Base-by-base conservation (phyloP, 352 stramenopile species). In the Phytophthora niederhauseri region DNA sequence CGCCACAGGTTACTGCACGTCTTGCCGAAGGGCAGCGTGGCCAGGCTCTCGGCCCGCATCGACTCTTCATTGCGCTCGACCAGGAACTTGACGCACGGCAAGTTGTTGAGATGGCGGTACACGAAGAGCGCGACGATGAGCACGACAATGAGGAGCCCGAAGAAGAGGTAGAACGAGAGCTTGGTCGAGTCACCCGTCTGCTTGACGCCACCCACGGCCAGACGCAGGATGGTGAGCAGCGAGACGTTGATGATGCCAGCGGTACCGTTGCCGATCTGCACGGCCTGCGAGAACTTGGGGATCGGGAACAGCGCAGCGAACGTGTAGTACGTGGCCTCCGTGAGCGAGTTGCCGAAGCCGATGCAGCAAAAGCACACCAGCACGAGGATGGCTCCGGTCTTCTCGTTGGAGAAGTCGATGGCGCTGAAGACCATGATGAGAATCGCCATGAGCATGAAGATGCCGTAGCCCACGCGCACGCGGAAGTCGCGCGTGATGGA, bases 371-470 rank as follows among this genome's bases (percentile, higher is more conserved):
- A 81, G 52, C 71, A 82, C 45, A 79, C 51, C 11, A 89, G 59
- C 17, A 85, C 67, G 15, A 89, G 58, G 48, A 64, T 65, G 9
- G 62, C 76, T 15, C 81, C 76, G 6, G 64, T 82, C 50, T 78
- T 73, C 17, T 66, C 49, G 73, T 68, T 73, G 30, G 54, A 45
- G 26, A 81, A 81, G 54, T 75, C 20, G 43, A 84, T 72, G 45
- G 57, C 68, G 4, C 64, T 81, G 67, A 88, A 82, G 49, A 82
- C 49, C 77, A 85, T 82, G 72, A 83, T 82, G n/a, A 84, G 61
- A 24, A 75, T 51, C 6, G 67, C 63, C 46, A 77, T 80, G 34
- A 78, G 11, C 4, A 87, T 56, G 61, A 84, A 84, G 57, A 85
- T 60, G n/a, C 8, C 14, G 68, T 84, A 88, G 24, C 82, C 80